These are phyloP conservation scores for Trichophyton benhamiae DNA, from an alignment of 2,329 filamentous ascomycete species.

Conservation along the genomic window DNA sequence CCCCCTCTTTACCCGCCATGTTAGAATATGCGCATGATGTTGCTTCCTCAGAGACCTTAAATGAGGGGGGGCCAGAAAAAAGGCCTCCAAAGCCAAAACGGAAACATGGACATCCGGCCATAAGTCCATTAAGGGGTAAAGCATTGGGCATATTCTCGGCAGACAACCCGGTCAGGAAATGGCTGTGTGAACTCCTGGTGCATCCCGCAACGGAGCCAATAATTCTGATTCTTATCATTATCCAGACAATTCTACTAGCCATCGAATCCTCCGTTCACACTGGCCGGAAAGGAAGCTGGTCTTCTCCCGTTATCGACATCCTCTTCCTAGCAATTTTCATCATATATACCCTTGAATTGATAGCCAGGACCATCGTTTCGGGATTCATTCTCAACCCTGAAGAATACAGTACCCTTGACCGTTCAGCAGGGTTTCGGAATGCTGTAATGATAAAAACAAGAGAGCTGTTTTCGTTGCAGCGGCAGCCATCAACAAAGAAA, in stretches of 20 bases:
- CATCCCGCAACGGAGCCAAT: slow-evolving; percentile 76
- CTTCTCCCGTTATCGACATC: slow-evolving; percentile 56
- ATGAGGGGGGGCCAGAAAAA: slow-evolving; percentile 27
- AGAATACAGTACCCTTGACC: slow-evolving; percentile 84
- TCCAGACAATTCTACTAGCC: slow-evolving; percentile 78
- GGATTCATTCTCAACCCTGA: slow-evolving; percentile 81
- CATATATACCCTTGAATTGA: slow-evolving; percentile 77
- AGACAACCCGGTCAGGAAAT: slow-evolving; percentile 59
- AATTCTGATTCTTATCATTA: slow-evolving; percentile 73
- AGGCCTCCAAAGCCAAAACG: slow-evolving; percentile 17
- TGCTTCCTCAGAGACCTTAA: slow-evolving; percentile 22
- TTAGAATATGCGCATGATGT: slow-evolving; percentile 35
- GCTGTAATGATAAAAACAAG: slow-evolving; percentile 65
- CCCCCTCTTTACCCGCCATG: slow-evolving; percentile 39
- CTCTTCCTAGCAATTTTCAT: slow-evolving; percentile 71
- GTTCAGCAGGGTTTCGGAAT: slow-evolving; percentile 59
- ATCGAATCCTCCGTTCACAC: slow-evolving; percentile 64
- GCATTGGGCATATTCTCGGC: slow-evolving; percentile 75
- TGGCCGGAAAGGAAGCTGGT: slow-evolving; percentile 52
- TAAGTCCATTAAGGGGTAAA: slow-evolving; percentile 76
- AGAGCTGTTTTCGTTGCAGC: slow-evolving; percentile 68
- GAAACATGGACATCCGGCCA: slow-evolving; percentile 26
- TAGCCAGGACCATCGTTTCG: slow-evolving; percentile 78
- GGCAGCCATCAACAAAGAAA: slow-evolving; percentile 53
- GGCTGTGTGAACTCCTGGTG: slow-evolving; percentile 71